These are phyloP conservation scores for Alternaria infectoria DNA, from an alignment of 2,329 filamentous ascomycete genomes.

Conservation along the genomic window DNA sequence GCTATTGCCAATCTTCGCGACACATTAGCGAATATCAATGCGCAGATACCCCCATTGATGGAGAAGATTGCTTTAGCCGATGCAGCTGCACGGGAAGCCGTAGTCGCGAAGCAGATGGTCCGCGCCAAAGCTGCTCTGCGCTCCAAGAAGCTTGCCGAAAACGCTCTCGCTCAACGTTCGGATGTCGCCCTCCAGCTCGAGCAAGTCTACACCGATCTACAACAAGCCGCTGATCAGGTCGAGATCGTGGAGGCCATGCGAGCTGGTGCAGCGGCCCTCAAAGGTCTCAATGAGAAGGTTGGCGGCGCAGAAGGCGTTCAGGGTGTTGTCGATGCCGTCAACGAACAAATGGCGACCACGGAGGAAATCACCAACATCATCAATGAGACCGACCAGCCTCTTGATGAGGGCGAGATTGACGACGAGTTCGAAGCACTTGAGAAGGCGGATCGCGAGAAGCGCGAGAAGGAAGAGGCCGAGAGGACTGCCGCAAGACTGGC, in stretches of 20 bases:
- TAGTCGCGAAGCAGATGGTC: conserved; percentile 74
- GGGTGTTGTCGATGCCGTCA: conserved; percentile 73
- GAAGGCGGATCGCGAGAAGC: conserved; percentile 74
- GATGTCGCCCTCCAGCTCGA: conserved; percentile 82
- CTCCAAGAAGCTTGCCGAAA: conserved; percentile 81
- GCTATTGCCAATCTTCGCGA: conserved; percentile 81
- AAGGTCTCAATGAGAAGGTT: conserved; percentile 74
- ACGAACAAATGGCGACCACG: conserved; percentile 73
- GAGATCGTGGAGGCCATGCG: conserved; percentile 85
- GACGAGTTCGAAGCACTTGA: conserved; percentile 84
- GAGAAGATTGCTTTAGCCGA: conserved; percentile 59
- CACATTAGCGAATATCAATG: conserved; percentile 71
- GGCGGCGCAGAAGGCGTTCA: conserved; percentile 80
- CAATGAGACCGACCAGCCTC: conserved; percentile 59
- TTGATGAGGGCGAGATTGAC: conserved; percentile 86
- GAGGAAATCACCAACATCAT: conserved; percentile 84
- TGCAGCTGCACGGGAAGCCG: conserved; percentile 69
- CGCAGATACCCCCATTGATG: conserved; percentile 70
- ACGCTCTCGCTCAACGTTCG: conserved; percentile 72
- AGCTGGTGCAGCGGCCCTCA: conserved; percentile 74
- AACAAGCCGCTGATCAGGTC: conserved; percentile 84
- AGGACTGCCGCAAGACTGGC: conserved; percentile 54
- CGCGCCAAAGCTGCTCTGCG: conserved; percentile 79
- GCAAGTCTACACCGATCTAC: conserved; percentile 79
- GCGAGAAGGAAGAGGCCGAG: conserved; percentile 66